phyloP scores from a whole-genome alignment of 805 yeast species.

The Suhomyces prunicola region DNA sequence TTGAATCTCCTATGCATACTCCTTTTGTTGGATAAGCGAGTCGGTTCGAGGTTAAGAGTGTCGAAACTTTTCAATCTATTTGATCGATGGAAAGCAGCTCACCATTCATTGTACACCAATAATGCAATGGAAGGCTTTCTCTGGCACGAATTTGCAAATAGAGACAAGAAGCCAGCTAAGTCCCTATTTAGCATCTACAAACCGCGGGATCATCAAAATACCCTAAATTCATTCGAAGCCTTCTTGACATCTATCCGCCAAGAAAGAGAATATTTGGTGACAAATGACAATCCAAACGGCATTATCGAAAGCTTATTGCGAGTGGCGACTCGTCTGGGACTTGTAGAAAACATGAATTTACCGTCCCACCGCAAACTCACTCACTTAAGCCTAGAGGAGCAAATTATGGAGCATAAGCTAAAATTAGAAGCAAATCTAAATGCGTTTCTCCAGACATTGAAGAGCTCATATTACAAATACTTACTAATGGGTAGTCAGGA shows the following conservation, averaged over 20 bases:
- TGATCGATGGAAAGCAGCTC: slow-evolving; percentile 3
- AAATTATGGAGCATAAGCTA: slow-evolving; percentile 4
- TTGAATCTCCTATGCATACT: slow-evolving; percentile 29
- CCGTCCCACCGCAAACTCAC: background rate
- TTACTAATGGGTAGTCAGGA: slow-evolving; percentile 3
- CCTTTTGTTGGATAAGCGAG: slow-evolving; percentile 21
- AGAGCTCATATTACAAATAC: slow-evolving; percentile 13
- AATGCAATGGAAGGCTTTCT: slow-evolving; percentile 7
- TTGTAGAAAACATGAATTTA: slow-evolving; percentile 23
- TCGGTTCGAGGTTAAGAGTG: slow-evolving; percentile 21
- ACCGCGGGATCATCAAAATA: slow-evolving; percentile 5
- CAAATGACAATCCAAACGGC: slow-evolving; percentile 28
- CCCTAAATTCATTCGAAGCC: slow-evolving; percentile 12
- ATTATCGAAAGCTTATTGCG: slow-evolving; percentile 32
- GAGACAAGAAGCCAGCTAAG: background rate
- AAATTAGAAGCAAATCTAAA: slow-evolving; percentile 13
- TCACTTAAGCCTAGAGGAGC: background rate
- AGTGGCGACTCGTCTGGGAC: slow-evolving; percentile 32
- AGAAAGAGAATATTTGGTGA: slow-evolving; percentile 18
- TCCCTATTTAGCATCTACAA: slow-evolving; percentile 7
- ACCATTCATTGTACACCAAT: background rate
- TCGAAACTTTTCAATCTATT: slow-evolving; percentile 26
- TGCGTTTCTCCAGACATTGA: slow-evolving; percentile 21
- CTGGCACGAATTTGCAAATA: slow-evolving; percentile 8
- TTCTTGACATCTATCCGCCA: slow-evolving; percentile 13